Percentiles rank a stretch among this genome's conserved stretches.
phyloP scores from a whole-genome alignment of 805 yeast genomes.

The Maudiozyma turicensis region DNA sequence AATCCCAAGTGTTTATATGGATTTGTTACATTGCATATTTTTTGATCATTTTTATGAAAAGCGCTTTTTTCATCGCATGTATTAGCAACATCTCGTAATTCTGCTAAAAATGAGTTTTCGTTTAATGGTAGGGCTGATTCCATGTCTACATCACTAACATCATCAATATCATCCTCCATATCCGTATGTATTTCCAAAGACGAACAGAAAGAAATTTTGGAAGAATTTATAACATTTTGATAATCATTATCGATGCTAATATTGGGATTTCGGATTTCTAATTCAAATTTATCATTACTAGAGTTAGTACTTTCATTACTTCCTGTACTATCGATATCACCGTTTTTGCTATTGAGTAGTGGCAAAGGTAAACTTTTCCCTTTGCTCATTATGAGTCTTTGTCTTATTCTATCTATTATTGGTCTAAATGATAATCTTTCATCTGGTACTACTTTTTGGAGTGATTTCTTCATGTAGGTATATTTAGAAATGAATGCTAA shows the following conservation, averaged over 20 bases:
- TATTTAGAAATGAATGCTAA: conserved; percentile 91
- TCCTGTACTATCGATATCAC: too few species aligned
- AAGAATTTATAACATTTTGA: neutral
- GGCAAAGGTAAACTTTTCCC: neutral
- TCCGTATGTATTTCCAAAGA: neutral
- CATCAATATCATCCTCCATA: neutral
- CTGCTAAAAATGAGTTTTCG: conserved; percentile 10
- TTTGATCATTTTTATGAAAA: neutral
- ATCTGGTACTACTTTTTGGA: conserved; percentile 69
- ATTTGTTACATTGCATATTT: neutral
- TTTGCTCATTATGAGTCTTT: conserved; percentile 5
- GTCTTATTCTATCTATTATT: conserved; percentile 14
- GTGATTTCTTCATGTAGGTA: conserved; percentile 59
- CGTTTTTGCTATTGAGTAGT: neutral
- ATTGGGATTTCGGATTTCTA: neutral
- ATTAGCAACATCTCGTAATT: conserved; percentile 7
- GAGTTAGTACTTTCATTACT: neutral
- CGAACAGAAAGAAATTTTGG: neutral
- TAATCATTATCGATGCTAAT: neutral
- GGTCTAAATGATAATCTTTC: conserved; percentile 53
- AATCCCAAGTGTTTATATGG: conserved; percentile 1
- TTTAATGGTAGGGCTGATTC: neutral
- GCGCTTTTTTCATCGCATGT: neutral
- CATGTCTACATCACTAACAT: neutral
- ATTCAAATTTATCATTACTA: neutral